These are phyloP conservation scores for Pythium phragmiticola DNA, from an alignment of 352 stramenopile genomes.

Conservation along the genomic window DNA sequence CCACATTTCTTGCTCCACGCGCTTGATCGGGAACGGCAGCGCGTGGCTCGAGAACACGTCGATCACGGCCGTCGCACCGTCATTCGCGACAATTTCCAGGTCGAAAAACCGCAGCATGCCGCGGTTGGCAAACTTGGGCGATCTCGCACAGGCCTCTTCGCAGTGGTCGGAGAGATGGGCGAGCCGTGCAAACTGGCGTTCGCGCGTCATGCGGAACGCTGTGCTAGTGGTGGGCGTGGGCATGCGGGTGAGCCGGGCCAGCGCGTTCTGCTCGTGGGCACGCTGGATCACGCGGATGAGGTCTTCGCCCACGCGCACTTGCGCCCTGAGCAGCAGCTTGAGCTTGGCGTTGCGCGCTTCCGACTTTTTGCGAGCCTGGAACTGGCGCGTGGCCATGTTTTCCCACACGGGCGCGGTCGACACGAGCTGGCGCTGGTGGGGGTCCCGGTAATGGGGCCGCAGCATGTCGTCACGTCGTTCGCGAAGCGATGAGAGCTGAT, in stretches of 20 bases:
- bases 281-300: slow-evolving; percentile 16
- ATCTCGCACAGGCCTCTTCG: background rate
- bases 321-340: background rate
- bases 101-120: slow-evolving; percentile 8
- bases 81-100: background rate
- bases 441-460: slow-evolving; percentile 17
- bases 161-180: background rate
- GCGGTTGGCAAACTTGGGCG: background rate
- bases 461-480: slow-evolving; percentile 11
- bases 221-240: too few species aligned
- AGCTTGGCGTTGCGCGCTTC: slow-evolving; percentile 22
- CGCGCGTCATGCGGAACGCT: background rate
- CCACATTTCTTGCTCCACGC: slow-evolving; percentile 13
- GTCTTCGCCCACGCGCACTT: slow-evolving; percentile 10
- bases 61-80: background rate
- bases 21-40: slow-evolving; percentile 4
- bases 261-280: background rate
- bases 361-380: slow-evolving; percentile 17
- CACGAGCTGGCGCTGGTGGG: slow-evolving; percentile 2
- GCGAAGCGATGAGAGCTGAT: slow-evolving; percentile 28
- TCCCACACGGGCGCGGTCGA: slow-evolving; percentile 24
- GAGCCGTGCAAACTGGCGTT: background rate
- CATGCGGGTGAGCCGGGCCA: too few species aligned
- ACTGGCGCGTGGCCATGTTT: slow-evolving; percentile 27
- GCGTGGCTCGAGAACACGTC: slow-evolving; percentile 13